Evolutionary conservation across 345 rosid genomes (phyloP).

Genomic region (Anacardium occidentale): DNA sequence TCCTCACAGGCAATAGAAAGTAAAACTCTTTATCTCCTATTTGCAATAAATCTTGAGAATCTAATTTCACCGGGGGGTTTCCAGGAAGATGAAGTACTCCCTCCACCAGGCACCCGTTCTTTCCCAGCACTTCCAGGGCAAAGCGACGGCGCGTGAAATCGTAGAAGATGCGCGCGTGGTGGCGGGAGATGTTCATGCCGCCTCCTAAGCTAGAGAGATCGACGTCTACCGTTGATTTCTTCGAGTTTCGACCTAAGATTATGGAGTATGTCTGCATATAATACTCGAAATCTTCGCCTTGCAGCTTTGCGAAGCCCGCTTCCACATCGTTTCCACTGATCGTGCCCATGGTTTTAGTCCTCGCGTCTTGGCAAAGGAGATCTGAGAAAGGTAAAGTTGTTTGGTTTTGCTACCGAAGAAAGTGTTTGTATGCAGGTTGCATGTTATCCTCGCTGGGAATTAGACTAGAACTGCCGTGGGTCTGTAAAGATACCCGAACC

Average conservation of each 20-base stretch:
- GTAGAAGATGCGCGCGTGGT: constrained; percentile 91
- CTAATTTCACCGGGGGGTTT: constrained; percentile 85
- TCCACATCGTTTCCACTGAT: constrained; percentile 80
- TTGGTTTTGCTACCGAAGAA: neutral
- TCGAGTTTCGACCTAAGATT: constrained; percentile 88
- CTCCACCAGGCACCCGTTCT: constrained; percentile 96
- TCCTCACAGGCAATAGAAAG: constrained; percentile 81
- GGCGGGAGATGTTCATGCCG: constrained; percentile 95
- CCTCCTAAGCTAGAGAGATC: constrained; percentile 94
- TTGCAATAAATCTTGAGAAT: constrained; percentile 90
- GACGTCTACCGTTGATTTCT: constrained; percentile 93
- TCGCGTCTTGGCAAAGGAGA: no score
- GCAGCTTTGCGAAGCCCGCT: constrained; percentile 96
- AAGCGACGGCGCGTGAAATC: constrained; percentile 97
- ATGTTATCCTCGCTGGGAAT: neutral
- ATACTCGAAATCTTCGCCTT: constrained; percentile 96
- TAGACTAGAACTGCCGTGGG: neutral
- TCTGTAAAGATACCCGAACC: no score
- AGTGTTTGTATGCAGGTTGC: neutral
- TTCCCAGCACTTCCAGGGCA: constrained; percentile 96
- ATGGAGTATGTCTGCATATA: constrained; percentile 98
- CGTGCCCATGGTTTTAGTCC: constrained; percentile 35
- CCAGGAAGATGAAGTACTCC: constrained; percentile 98
- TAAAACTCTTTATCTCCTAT: constrained; percentile 96
- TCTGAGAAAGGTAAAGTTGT: neutral